Conservation (phyloP, 345 rosid genomes). For the Lepidium sativum region DNA sequence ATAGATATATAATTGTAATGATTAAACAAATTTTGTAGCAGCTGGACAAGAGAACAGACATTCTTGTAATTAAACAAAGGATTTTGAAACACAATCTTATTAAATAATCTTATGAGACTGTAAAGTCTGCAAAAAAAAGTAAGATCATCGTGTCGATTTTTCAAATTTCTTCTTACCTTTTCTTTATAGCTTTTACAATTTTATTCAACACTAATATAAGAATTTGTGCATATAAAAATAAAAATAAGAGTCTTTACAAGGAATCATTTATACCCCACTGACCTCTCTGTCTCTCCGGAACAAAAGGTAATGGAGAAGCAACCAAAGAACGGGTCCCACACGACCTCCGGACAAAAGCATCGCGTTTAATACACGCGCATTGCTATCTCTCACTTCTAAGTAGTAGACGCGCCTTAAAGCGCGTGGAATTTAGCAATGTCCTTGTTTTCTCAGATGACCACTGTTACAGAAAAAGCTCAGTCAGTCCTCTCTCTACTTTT, state of each 20-base stretch:
- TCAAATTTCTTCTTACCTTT: neutral
- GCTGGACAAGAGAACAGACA: neutral
- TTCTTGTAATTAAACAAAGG: neutral
- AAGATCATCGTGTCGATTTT: constrained; percentile 17
- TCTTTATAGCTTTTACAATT: constrained; percentile 1
- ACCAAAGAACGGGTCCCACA: constrained; percentile 39
- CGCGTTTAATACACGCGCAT: neutral
- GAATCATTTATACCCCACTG: constrained; percentile 32
- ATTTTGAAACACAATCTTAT: neutral
- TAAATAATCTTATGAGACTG: constrained; percentile 7
- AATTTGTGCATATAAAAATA: too few species aligned
- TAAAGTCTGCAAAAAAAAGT: constrained; percentile 15
- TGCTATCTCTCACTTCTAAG: neutral
- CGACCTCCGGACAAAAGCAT: neutral
- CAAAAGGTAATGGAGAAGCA: constrained; percentile 32
- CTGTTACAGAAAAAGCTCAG: constrained; percentile 31
- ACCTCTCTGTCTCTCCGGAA: constrained; percentile 30
- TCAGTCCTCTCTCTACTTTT: constrained; percentile 8
- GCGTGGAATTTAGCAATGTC: constrained; percentile 15
- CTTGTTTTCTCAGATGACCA: constrained; percentile 29
- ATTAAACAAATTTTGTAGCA: neutral
- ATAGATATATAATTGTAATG: too few species aligned
- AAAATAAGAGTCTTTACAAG: neutral
- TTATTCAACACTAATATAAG: neutral
- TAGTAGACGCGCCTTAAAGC: constrained; percentile 4